Base-by-base conservation (phyloP, 23 red algal genomes). In the Gracilaria vermiculophylla region DNA sequence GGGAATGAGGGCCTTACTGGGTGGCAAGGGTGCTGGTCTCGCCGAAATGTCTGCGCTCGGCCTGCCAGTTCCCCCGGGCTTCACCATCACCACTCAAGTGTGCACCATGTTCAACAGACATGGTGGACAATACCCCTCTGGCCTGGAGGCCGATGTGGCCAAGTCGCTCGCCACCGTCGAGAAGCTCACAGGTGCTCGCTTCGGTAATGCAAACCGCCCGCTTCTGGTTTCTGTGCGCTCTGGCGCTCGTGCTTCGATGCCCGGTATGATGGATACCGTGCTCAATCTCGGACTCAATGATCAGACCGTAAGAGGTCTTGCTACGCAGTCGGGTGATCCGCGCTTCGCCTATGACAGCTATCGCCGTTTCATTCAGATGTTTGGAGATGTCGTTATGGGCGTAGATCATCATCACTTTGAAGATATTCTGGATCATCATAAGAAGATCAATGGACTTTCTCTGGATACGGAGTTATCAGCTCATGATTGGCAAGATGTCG, bases 251-350 rank as follows among this genome's bases (percentile, higher is more conserved):
- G 62, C 67, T 60, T 90, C 85, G 12, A 90, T 90, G 85, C 85
- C 85, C 7, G 85, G 85, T 50, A 90, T 90, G 85, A 90, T 90
- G 85, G 85, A 90, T 61, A 90, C 85, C 28, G 75, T 90, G 37
- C 85, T 90, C 58, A 90, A 90, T 45, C 74, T 81, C 33, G 85
- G 85, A 5, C 58, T 90, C 32, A 90, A 80, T 69, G 85, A 90
- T 77, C 44, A 47, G 17, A 90, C 74, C n/a, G 85, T 90, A 0
- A 45, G 57, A 33, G 74, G 60, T 27, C 69, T 90, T 13, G 85
- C 85, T 21, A 65, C 81, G 10, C 47, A 77, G 19, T 80, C 85
- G 3, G 62, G 56, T 5, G 60, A 76, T 24, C 85, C 85, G 28
- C 57, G 85, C 28, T 90, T 90, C 41, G 85, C 85, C 29, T 90